phyloP scores from a whole-genome alignment of 1,284 basidiomycete species.

The Thelephora terrestris region DNA sequence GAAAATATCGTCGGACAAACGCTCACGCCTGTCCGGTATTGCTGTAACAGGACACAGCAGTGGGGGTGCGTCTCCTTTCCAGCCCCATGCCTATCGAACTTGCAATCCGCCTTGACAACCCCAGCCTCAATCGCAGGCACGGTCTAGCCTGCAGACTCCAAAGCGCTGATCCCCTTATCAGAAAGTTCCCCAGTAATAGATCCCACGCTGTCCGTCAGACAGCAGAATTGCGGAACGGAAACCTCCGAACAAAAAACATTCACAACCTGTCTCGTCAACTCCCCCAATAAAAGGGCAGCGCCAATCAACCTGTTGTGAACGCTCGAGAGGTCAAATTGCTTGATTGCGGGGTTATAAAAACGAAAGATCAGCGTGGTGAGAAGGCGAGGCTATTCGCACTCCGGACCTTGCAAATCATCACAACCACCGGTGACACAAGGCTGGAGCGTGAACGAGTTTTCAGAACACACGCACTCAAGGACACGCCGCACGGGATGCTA shows the following conservation, averaged over 20 bases:
- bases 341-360: slow-evolving; percentile 50
- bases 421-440: slow-evolving; percentile 55
- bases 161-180: neutral
- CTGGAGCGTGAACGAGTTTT: slow-evolving; percentile 22
- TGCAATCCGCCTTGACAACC: slow-evolving; percentile 52
- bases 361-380: neutral
- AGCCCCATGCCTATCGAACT: slow-evolving; percentile 47
- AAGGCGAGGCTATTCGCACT: neutral
- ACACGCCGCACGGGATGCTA: slow-evolving; percentile 42
- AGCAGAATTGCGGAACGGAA: slow-evolving; percentile 59
- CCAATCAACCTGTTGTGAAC: slow-evolving; percentile 55
- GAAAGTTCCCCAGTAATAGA: neutral
- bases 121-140: slow-evolving; percentile 43
- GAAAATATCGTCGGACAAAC: neutral
- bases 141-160: slow-evolving; percentile 47
- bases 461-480: neutral
- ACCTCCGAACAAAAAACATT: slow-evolving; percentile 47
- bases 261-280: slow-evolving; percentile 46
- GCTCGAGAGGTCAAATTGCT: slow-evolving; percentile 55
- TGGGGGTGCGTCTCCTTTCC: slow-evolving; percentile 59
- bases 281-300: slow-evolving; percentile 65
- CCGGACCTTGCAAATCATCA: slow-evolving; percentile 41
- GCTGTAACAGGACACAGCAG: slow-evolving; percentile 45
- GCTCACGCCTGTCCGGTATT: slow-evolving; percentile 51
- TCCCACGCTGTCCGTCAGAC: slow-evolving; percentile 19